phyloP scores from a whole-genome alignment of 176 grass and related monocot species.

The Oryza officinalis region DNA sequence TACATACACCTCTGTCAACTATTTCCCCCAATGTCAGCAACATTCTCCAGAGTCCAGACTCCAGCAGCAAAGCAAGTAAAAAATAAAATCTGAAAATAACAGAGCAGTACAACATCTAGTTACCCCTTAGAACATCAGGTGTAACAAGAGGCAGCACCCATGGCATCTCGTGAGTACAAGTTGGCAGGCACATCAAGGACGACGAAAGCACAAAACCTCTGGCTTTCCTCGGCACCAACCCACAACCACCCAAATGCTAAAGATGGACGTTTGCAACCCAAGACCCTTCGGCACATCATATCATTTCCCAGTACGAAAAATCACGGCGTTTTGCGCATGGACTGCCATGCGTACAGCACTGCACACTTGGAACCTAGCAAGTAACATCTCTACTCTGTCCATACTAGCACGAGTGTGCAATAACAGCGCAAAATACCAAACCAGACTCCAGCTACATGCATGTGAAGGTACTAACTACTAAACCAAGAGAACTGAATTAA shows the following conservation, averaged over 20 bases:
- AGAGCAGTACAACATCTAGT: not conserved
- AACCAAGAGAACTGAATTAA: not conserved
- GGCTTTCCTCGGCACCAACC: not conserved
- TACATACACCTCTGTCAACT: not conserved
- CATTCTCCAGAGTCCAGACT: not conserved
- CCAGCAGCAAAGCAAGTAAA: not conserved
- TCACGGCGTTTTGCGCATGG: not conserved
- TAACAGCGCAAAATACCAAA: not conserved
- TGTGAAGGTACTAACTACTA: not conserved
- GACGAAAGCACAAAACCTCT: not conserved
- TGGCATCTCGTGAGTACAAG: not conserved
- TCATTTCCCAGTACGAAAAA: not conserved
- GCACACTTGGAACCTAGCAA: not conserved
- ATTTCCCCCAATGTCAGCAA: not conserved
- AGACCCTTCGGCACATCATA: not conserved
- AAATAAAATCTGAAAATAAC: slow-evolving; percentile 6
- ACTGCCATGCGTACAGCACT: not conserved
- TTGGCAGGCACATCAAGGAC: not conserved
- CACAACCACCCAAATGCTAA: not conserved
- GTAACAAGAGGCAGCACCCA: not conserved
- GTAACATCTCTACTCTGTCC: not conserved
- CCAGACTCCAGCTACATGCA: not conserved
- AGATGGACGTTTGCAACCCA: not conserved
- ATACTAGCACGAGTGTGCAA: not conserved
- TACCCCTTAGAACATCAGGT: not conserved